phyloP scores from a whole-genome alignment of 192 early-diverging fungal species.

The Backusella parvicylindrica region DNA sequence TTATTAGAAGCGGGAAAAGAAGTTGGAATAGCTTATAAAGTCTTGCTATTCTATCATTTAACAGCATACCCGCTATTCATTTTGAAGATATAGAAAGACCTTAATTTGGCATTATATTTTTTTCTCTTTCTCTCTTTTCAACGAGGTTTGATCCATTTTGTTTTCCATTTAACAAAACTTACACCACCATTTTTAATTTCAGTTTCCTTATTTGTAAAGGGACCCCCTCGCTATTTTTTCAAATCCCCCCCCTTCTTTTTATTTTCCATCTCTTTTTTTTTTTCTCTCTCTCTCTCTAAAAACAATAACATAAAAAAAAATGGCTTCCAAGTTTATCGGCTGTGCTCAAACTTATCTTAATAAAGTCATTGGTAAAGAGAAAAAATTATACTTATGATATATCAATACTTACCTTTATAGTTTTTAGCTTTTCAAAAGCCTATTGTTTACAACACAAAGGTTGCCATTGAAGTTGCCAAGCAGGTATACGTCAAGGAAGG shows the following conservation, averaged over 20 bases:
- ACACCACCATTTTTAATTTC: not conserved
- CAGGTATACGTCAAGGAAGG: slow-evolving; percentile 61
- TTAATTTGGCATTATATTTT: too few relatives aligned
- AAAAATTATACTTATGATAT: not conserved
- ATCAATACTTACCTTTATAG: not conserved
- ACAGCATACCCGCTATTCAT: too few relatives aligned
- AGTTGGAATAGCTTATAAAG: too few relatives aligned
- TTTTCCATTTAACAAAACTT: too few relatives aligned
- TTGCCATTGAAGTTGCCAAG: slow-evolving; percentile 57
- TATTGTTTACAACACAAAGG: slow-evolving; percentile 53
- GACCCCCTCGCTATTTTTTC: not conserved
- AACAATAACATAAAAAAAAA: slow-evolving; percentile 1
- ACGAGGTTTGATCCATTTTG: too few relatives aligned
- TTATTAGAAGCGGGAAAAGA: too few relatives aligned
- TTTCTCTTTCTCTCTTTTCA: not conserved
- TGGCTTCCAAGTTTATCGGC: slow-evolving; percentile 26
- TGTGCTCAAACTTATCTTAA: slow-evolving; percentile 18
- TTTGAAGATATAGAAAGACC: too few relatives aligned
- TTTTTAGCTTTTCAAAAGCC: slow-evolving; percentile 32
- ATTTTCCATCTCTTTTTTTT: not conserved
- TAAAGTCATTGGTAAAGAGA: slow-evolving; percentile 22
- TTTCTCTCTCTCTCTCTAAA: too few relatives aligned
- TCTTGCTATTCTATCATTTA: too few relatives aligned
- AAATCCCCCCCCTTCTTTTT: not conserved
- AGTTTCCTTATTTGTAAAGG: not conserved